Percentiles rank a stretch among this genome's conserved stretches.
These are phyloP conservation scores for Firmiana major DNA, from an alignment of 345 rosid genomes.

Conservation along the genomic window DNA sequence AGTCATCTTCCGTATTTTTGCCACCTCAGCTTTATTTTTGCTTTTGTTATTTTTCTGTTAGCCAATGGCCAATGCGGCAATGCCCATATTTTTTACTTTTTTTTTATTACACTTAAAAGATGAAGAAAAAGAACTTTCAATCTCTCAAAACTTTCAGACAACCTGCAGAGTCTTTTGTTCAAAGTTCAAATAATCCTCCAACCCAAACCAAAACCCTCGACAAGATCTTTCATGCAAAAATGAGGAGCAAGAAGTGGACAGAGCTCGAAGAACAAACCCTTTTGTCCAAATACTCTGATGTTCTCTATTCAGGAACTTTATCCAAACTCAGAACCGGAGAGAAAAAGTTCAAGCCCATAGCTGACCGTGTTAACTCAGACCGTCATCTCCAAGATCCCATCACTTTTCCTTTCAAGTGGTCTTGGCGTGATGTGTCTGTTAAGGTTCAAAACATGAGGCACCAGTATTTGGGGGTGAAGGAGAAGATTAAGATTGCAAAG, in stretches of 20 bases:
- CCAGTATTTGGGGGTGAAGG: conserved; percentile 79
- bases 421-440: conserved; percentile 78
- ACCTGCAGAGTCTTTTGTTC: background rate
- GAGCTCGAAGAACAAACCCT: conserved; percentile 67
- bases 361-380: conserved; percentile 61
- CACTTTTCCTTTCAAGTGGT: conserved; percentile 70
- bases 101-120: too few species aligned
- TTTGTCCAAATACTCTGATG: conserved; percentile 52
- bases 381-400: conserved; percentile 58
- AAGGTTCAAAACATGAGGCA: conserved; percentile 86
- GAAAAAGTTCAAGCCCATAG: conserved; percentile 73
- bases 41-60: background rate
- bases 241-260: conserved; percentile 79
- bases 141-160: conserved; percentile 1
- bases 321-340: conserved; percentile 73
- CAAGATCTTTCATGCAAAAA: conserved; percentile 10
- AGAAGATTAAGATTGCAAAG: conserved; percentile 57
- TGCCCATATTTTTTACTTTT: too few species aligned
- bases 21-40: background rate
- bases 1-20: background rate
- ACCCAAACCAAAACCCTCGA: background rate
- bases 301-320: conserved; percentile 49
- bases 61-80: background rate
- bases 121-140: too few species aligned
- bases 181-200: background rate